A percentile compares a stretch with the other conserved stretches of the same genome.
Conservation (phyloP, 2,329 filamentous ascomycete species). For the Endoconidiophora laricicola region DNA sequence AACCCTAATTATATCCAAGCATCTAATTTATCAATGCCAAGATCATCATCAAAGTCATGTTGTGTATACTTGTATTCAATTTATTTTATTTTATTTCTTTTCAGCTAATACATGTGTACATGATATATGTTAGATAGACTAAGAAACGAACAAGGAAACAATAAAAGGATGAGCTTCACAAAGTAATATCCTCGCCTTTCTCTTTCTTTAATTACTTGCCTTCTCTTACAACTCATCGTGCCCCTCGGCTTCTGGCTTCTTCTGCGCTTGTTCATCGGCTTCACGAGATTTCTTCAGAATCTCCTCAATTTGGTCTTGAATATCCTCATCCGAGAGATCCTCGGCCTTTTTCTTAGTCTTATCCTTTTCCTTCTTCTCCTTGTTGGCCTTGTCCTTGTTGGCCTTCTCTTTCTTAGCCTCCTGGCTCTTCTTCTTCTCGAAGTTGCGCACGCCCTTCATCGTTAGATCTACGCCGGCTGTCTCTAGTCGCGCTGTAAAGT, state of each 20-base stretch:
- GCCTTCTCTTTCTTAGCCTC: conserved; percentile 29
- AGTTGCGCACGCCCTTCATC: conserved; percentile 47
- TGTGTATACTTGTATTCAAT: too few species aligned
- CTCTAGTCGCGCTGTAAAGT: conserved; percentile 53
- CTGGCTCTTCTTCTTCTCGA: conserved; percentile 31
- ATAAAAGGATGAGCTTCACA: not conserved
- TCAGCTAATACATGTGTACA: too few species aligned
- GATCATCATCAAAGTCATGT: too few species aligned
- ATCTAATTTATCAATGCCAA: too few species aligned
- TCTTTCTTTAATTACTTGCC: not conserved
- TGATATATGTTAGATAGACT: too few species aligned
- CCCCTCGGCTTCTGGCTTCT: conserved; percentile 18
- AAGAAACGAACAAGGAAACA: not conserved
- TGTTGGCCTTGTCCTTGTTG: conserved; percentile 26
- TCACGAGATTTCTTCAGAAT: conserved; percentile 22
- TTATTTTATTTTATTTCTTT: too few species aligned
- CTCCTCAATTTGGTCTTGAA: conserved; percentile 33
- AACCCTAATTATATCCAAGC: too few species aligned
- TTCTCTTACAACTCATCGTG: conserved; percentile 16
- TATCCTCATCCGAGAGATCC: conserved; percentile 17
- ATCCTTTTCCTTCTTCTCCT: conserved; percentile 24
- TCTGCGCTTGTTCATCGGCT: conserved; percentile 15
- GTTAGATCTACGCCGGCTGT: conserved; percentile 54
- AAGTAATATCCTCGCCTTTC: too few species aligned
- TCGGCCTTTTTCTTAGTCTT: conserved; percentile 23